These are phyloP conservation scores for Bolboschoenoplectus hybrid DNA, from an alignment of 202 grass and related monocot species.

Conservation along the genomic window DNA sequence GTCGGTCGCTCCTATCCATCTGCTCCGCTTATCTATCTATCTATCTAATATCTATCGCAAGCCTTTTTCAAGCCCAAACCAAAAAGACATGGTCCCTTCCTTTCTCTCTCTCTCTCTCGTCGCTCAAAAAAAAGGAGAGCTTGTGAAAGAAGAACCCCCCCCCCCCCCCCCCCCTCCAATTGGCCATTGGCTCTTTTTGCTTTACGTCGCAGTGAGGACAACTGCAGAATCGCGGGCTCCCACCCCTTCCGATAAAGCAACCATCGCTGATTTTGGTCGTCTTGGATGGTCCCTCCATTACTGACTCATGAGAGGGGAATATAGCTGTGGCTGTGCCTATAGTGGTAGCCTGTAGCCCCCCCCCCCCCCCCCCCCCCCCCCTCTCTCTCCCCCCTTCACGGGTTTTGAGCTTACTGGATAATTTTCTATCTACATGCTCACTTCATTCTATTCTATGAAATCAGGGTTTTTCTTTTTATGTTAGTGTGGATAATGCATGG, in stretches of 20 bases:
- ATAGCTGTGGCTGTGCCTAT: too few species aligned
- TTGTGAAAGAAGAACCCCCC: neutral
- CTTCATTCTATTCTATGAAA: neutral
- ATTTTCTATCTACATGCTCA: neutral
- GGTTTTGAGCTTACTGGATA: neutral
- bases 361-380: neutral
- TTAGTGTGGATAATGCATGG: too few species aligned
- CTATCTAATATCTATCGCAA: neutral
- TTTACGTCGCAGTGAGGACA: constrained; percentile 40
- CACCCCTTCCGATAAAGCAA: neutral
- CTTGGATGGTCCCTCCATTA: neutral
- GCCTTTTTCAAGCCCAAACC: neutral
- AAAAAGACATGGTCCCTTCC: constrained; percentile 16
- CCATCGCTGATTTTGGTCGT: neutral
- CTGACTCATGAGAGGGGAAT: neutral
- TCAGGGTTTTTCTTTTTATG: neutral
- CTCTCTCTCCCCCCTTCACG: constrained; percentile 15
- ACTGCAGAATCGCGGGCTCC: constrained; percentile 34
- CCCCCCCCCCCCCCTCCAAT: neutral
- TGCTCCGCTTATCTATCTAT: too few species aligned
- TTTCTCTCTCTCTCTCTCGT: neutral
- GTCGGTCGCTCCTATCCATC: neutral
- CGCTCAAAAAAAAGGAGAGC: neutral
- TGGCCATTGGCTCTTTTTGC: constrained; percentile 22
- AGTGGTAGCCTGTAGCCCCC: neutral